phyloP scores from a whole-genome alignment of 345 rosid species.

The Linum usitatissimum region DNA sequence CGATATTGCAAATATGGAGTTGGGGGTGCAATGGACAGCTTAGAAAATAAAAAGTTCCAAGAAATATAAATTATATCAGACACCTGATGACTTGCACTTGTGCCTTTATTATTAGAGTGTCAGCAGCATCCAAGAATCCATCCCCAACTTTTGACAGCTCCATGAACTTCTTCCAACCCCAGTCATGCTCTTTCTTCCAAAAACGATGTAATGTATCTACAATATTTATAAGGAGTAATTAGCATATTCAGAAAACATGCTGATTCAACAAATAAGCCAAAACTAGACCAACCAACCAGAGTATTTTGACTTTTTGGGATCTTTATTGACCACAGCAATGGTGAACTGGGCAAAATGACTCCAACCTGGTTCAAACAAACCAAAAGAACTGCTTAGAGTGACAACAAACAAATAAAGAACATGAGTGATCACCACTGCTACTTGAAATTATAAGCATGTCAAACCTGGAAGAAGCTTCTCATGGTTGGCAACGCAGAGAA shows the following conservation, averaged over 20 bases:
- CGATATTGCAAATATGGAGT: neutral
- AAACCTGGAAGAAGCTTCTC: constrained; percentile 94
- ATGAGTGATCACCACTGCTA: neutral
- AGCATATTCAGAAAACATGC: constrained; percentile 8
- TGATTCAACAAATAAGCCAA: constrained; percentile 1
- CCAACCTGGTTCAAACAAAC: constrained; percentile 52
- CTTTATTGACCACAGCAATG: constrained; percentile 84
- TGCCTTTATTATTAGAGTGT: constrained; percentile 75
- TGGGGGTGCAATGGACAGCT: neutral
- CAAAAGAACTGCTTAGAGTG: constrained; percentile 8
- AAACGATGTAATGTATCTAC: constrained; percentile 87
- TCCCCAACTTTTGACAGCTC: constrained; percentile 72
- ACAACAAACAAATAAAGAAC: constrained; percentile 5
- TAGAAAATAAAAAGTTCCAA: neutral
- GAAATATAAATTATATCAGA: constrained; percentile 1
- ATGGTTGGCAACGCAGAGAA: constrained; percentile 82
- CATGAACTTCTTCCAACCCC: constrained; percentile 98
- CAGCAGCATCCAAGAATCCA: constrained; percentile 70
- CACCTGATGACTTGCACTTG: constrained; percentile 97
- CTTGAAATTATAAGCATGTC: constrained; percentile 6
- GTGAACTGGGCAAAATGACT: constrained; percentile 96
- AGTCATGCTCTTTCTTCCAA: constrained; percentile 86
- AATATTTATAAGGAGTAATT: constrained; percentile 18
- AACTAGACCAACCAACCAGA: constrained; percentile 47
- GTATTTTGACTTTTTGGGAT: constrained; percentile 78